These are phyloP conservation scores for Tuber umbilicatum DNA, from an alignment of 495 filamentous ascomycete species.

Conservation along the genomic window DNA sequence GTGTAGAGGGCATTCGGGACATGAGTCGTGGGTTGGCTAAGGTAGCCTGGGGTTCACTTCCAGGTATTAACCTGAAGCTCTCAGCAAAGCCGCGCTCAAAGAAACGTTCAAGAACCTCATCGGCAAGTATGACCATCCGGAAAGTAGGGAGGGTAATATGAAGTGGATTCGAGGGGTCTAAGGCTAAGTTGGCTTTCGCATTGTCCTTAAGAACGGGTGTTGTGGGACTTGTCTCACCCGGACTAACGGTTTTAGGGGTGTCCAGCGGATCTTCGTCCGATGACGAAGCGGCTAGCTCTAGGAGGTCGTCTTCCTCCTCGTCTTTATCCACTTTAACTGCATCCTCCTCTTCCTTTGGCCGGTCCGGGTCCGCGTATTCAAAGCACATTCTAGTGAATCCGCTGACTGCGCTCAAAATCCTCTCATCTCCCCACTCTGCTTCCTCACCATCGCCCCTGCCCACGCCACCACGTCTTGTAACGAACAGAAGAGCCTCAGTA, in stretches of 20 bases:
- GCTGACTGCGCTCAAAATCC: constrained; percentile 82
- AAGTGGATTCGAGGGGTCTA: constrained; percentile 85
- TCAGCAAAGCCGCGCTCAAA: constrained; percentile 76
- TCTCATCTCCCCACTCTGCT: constrained; percentile 50
- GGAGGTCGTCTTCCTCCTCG: constrained; percentile 61
- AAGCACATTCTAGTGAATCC: constrained; percentile 95
- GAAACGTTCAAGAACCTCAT: constrained; percentile 90
- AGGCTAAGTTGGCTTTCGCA: constrained; percentile 65
- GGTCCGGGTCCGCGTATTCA: constrained; percentile 94
- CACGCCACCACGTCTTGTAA: constrained; percentile 80
- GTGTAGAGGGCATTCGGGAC: constrained; percentile 46
- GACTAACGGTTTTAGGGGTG: constrained; percentile 9
- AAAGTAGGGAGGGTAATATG: constrained; percentile 97
- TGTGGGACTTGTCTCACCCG: constrained; percentile 1
- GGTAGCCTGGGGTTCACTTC: constrained; percentile 31
- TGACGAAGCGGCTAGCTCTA: constrained; percentile 44
- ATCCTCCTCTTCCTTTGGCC: constrained; percentile 48
- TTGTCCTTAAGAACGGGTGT: constrained; percentile 21
- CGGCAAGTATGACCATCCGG: constrained; percentile 95
- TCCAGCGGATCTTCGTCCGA: constrained; percentile 38
- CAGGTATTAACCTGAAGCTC: constrained; percentile 57
- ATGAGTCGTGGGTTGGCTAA: constrained; percentile 38
- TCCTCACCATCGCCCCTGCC: constrained; percentile 54
- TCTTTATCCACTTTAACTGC: constrained; percentile 32
- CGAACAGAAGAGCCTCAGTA: constrained; percentile 87